A percentile compares a stretch with the other conserved stretches of the same genome.
Conservation (phyloP, 1,139 yeast genomes). For the Blastobotrys raffinosifermentans region DNA sequence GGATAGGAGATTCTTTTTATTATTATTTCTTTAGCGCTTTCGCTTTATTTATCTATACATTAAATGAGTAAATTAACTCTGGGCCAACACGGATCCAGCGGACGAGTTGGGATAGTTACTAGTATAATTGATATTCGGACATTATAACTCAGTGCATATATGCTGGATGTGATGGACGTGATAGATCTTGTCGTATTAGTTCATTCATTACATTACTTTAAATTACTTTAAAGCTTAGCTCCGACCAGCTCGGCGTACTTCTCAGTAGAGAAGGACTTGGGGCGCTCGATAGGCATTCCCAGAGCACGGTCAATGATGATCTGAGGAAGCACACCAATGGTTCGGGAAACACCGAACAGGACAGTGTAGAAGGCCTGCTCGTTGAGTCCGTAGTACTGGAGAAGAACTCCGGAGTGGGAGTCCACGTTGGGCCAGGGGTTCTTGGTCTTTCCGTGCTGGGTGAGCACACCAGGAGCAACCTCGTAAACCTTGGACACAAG, state of each 20-base stretch:
- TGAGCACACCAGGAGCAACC: conserved; percentile 92
- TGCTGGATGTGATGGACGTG: not conserved
- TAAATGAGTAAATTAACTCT: no score
- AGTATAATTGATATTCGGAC: no score
- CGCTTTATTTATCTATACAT: no score
- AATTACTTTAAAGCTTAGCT: conserved; percentile 29
- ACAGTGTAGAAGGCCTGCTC: conserved; percentile 54
- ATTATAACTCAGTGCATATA: not conserved
- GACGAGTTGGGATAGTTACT: no score
- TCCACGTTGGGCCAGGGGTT: conserved; percentile 99
- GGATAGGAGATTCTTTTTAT: no score
- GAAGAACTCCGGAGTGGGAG: conserved; percentile 88
- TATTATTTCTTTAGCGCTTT: no score
- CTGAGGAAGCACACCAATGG: conserved; percentile 54
- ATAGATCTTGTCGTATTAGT: not conserved
- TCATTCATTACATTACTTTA: conserved; percentile 1
- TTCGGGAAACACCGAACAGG: conserved; percentile 53
- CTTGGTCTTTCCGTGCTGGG: conserved; percentile 97
- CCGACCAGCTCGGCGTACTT: conserved; percentile 41
- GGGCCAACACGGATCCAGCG: no score
- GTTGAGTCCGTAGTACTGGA: conserved; percentile 53
- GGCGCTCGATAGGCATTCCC: conserved; percentile 60
- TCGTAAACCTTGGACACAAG: conserved; percentile 86
- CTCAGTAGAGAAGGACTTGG: conserved; percentile 47
- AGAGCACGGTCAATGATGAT: conserved; percentile 55